phyloP scores from a whole-genome alignment of 352 stramenopile genomes.

The Globisporangium nodosum region DNA sequence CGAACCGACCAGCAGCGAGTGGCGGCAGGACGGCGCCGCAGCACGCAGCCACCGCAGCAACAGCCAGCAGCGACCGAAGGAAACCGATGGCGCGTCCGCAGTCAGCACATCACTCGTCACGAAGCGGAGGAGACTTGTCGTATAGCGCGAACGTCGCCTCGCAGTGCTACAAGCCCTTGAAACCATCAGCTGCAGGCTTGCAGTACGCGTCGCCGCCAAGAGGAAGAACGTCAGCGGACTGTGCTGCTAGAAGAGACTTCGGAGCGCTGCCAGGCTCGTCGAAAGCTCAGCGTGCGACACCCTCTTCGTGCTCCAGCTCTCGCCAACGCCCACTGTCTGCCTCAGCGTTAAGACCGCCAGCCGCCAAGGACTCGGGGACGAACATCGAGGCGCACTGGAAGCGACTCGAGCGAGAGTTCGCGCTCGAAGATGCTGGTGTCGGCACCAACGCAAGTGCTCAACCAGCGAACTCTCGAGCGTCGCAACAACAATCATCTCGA shows the following conservation, averaged over 20 bases:
- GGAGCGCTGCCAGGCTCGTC: neutral
- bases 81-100: slow-evolving; percentile 18
- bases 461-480: neutral
- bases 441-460: neutral
- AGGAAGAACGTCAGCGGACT: neutral
- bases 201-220: slow-evolving; percentile 26
- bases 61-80: slow-evolving; percentile 1
- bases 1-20: slow-evolving; percentile 1
- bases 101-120: slow-evolving; percentile 31
- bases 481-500: neutral
- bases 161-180: slow-evolving; percentile 55
- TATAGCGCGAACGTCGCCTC: slow-evolving; percentile 58
- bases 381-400: slow-evolving; percentile 36
- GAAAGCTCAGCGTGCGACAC: slow-evolving; percentile 9
- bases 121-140: slow-evolving; percentile 23
- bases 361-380: neutral
- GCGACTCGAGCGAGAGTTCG: slow-evolving; percentile 29
- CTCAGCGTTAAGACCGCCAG: neutral
- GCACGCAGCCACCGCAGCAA: neutral
- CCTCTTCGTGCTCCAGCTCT: slow-evolving; percentile 2
- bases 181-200: slow-evolving; percentile 30
- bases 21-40: neutral
- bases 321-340: slow-evolving; percentile 26
- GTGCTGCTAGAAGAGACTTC: slow-evolving; percentile 4
- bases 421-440: slow-evolving; percentile 12